Evolutionary conservation across 1,139 yeast genomes (phyloP).

Genomic region (Taphrina wiesneri): DNA sequence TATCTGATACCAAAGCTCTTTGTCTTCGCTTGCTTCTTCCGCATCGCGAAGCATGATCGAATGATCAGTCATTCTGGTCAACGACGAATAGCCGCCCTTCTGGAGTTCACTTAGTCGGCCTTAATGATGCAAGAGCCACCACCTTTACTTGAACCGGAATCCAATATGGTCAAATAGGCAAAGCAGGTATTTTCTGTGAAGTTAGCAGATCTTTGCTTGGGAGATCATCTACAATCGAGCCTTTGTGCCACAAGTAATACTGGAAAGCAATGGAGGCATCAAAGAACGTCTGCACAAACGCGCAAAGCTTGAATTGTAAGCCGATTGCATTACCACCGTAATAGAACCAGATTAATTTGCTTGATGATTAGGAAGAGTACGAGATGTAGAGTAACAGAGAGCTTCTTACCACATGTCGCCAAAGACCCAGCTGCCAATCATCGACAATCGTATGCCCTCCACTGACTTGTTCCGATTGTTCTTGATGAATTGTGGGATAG

Average conservation of each 20-base stretch:
- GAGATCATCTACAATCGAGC: not conserved
- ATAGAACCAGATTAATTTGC: conserved; percentile 56
- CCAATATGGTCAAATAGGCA: not conserved
- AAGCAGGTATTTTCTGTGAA: not conserved
- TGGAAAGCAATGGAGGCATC: conserved; percentile 76
- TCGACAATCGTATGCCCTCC: conserved; percentile 72
- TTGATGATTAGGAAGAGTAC: not conserved
- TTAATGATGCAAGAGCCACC: too few species aligned
- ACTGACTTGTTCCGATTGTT: conserved; percentile 66
- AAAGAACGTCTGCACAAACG: conserved; percentile 73
- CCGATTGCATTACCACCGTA: conserved; percentile 64
- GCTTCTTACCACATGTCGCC: conserved; percentile 73
- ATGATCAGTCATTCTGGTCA: too few species aligned
- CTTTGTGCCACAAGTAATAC: conserved; percentile 45
- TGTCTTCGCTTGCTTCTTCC: not conserved
- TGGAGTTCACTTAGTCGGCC: too few species aligned
- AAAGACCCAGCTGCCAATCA: conserved; percentile 79
- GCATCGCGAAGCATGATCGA: too few species aligned
- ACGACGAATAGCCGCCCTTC: too few species aligned
- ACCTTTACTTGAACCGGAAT: too few species aligned
- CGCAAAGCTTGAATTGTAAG: conserved; percentile 69
- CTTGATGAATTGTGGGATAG: conserved; percentile 81
- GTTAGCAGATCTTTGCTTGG: not conserved
- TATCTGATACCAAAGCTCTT: conserved; percentile 16
- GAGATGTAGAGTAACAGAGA: not conserved